phyloP scores from a whole-genome alignment of 257 asterid species.

The Solanum bukasovii region DNA sequence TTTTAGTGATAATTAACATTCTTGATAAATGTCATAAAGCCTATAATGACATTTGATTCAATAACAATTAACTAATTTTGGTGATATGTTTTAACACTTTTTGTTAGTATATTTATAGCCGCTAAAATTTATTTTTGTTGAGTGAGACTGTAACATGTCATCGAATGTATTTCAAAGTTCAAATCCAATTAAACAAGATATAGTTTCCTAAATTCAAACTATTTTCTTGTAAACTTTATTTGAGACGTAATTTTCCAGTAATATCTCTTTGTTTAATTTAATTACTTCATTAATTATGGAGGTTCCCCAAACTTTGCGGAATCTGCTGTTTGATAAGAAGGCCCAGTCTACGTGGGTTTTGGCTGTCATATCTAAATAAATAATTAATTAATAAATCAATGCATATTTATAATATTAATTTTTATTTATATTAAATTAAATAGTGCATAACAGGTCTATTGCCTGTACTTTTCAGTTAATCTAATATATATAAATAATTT shows the following conservation, averaged over 20 bases:
- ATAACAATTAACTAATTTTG: too few species aligned
- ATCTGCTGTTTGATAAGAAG: background rate
- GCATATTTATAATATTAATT: background rate
- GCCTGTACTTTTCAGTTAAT: background rate
- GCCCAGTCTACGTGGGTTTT: background rate
- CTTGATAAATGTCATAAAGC: background rate
- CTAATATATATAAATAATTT: too few species aligned
- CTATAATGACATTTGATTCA: fast-evolving
- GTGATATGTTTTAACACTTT: too few species aligned
- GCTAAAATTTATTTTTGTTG: too few species aligned
- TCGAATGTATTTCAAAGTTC: background rate
- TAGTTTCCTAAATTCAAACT: background rate
- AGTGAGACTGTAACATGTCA: background rate
- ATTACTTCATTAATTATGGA: background rate
- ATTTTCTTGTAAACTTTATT: background rate
- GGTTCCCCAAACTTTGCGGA: background rate
- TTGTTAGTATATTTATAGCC: too few species aligned
- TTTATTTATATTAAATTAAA: background rate
- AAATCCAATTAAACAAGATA: background rate
- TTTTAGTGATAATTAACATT: too few species aligned
- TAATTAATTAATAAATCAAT: background rate
- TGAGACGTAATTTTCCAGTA: background rate
- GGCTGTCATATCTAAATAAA: background rate
- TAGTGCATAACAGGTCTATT: background rate
- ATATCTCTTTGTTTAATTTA: background rate